Evolutionary conservation across 331 rosid species (phyloP), one percentile per base, ranked within the genome.

Genomic region (Rhamnella rubrinervis): DNA sequence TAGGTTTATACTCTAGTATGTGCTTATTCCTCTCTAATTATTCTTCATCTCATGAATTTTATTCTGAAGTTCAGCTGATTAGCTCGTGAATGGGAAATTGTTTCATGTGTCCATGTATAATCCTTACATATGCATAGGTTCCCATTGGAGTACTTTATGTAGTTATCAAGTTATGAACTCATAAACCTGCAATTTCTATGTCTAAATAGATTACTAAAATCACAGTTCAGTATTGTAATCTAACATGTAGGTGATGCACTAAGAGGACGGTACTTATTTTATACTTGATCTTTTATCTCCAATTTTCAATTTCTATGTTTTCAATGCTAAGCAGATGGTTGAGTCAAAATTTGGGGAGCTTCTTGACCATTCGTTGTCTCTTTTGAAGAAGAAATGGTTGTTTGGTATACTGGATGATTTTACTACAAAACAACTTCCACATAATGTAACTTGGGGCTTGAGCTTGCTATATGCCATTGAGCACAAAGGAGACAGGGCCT

Each of bases 401-500:
- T 93, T 88, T 56, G 96, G 98, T 55, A 84, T 93, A 75, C 73
- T 93, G 58, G 96, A 93, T 79, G 97, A 93, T 86, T 93, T 91
- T 76, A 83, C 83, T 66, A 93, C 98, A 7, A 93, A 93, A 84
- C 98, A 93, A 82, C 96, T 93, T 65, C 98, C 98, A 50, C 97
- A 91, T 78, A 93, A 93, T 80, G 98, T 93, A 74, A 93, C 98
- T 52, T 93, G 98, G 98, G 90, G 96, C 55, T 77, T 93, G 85
- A 93, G 98, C 83, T 84, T 93, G 85, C 76, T 93, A 69, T 93
- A 93, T 75, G 98, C 97, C 55, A 67, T 91, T 72, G 97, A 93
- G 69, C 97, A 93, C 73, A 83, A 78, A 75, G 98, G 97, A 64
- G 97, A 93, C 76, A 85, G 96, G 37, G 96, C 98, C 60, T 71